Percentiles rank a stretch among this genome's conserved stretches.
phyloP scores from a whole-genome alignment of 371 early-diverging fungal genomes.

The Mortierella sp. region DNA sequence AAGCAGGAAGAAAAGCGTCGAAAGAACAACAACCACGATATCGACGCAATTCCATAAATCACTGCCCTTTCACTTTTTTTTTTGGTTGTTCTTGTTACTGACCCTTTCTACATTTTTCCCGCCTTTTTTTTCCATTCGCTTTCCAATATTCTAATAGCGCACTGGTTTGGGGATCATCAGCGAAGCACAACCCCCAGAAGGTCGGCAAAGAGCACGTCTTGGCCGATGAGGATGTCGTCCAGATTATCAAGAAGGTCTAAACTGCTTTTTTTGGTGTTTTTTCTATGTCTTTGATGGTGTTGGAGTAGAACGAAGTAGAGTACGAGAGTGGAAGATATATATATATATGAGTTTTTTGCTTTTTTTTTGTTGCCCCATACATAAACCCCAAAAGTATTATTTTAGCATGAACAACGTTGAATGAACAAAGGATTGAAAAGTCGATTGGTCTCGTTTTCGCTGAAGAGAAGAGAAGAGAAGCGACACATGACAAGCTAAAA shows the following conservation, averaged over 20 bases:
- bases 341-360: neutral
- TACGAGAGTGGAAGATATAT: neutral
- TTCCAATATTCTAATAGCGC: slow-evolving; percentile 68
- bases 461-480: too few species aligned
- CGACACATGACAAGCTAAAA: neutral
- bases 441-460: too few species aligned
- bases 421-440: too few species aligned
- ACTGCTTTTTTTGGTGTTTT: neutral
- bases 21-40: neutral
- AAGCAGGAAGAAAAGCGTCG: too few species aligned
- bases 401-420: too few species aligned
- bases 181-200: slow-evolving; percentile 99
- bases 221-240: slow-evolving; percentile 99
- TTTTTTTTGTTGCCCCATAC: neutral
- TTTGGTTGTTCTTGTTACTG: neutral
- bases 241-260: slow-evolving; percentile 89
- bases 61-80: too few species aligned
- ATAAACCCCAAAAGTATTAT: neutral
- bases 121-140: neutral
- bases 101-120: neutral
- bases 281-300: neutral
- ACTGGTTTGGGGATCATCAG: slow-evolving; percentile 98
- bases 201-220: slow-evolving; percentile 98
- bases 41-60: neutral
- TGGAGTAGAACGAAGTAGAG: neutral